Percentiles rank a stretch among this genome's conserved stretches.
Conservation (phyloP, 495 filamentous ascomycete genomes). For the Penicillium paradoxum region DNA sequence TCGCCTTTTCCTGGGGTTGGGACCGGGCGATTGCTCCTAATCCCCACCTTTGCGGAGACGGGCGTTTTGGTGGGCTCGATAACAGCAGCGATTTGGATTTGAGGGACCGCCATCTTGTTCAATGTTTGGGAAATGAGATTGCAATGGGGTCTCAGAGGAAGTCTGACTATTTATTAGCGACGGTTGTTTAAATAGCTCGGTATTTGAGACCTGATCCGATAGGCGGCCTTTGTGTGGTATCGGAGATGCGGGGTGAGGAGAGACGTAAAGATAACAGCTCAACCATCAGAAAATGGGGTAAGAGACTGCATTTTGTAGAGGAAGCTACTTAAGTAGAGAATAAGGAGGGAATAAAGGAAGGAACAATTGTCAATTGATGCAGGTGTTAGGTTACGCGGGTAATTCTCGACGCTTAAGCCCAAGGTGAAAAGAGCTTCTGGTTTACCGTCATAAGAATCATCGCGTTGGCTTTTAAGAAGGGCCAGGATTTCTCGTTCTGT, state of each 20-base stretch:
- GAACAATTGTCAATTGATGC: too few species aligned
- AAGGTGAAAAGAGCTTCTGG: too few species aligned
- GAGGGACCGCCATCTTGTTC: constrained; percentile 24
- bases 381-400: too few species aligned
- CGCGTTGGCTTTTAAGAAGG: too few species aligned
- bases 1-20: constrained; percentile 33
- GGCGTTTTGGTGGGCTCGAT: constrained; percentile 25
- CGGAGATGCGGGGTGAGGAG: constrained; percentile 14
- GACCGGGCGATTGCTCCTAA: constrained; percentile 27
- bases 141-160: neutral
- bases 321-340: too few species aligned
- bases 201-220: neutral
- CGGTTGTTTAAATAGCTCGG: neutral
- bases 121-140: neutral
- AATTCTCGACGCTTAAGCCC: too few species aligned
- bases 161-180: neutral
- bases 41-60: constrained; percentile 22
- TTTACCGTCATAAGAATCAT: too few species aligned
- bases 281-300: neutral
- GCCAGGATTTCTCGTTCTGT: too few species aligned
- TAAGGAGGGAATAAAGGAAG: too few species aligned
- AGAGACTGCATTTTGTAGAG: too few species aligned
- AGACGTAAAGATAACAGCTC: constrained; percentile 6
- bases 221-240: neutral
- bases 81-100: constrained; percentile 36